Base-by-base conservation (phyloP, 2,329 filamentous ascomycete species). In the Talaromyces sp. region DNA sequence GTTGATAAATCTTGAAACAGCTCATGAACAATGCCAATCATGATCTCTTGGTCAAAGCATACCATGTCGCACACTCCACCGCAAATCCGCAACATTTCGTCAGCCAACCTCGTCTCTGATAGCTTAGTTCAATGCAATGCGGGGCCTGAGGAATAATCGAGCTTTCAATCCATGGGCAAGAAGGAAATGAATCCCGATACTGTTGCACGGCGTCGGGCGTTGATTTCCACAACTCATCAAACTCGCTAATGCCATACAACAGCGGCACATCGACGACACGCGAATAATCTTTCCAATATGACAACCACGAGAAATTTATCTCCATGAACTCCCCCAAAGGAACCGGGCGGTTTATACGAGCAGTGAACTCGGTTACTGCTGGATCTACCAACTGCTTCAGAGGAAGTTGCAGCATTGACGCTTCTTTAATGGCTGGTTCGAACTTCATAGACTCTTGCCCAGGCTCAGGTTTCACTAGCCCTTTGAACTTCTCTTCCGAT, bases 111-210 rank as follows among this genome's bases (percentile, higher is more conserved):
- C 29, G 32, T 10, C 49, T n/a, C 30, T 52, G 49, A 11, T 40
- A 29, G 17, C 55, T 57, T 30, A 52, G 20, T 14, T 54, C 55
- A 13, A 54, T 52, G 17, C 45, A 57, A 50, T 52, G 51, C 5
- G 55, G 51, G 2, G 55, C 52, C 33, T 30, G 43, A 7, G 46
- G 24, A 3, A 57, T 36, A 3, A 51, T 50, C n/a, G 17, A 16
- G 22, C 42, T 24, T 11, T 49, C 36, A 13, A 49, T 35, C 20
- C 16, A 20, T 3, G 55, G 46, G n/a, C 49, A 49, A 2, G 45
- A 17, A 33, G 32, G 46, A 22, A 57, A 55, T n/a, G 52, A 30
- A 16, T 49, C 19, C 10, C 42, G 36, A 24, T 50, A 57, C 14
- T 49, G 27, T 19, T 47, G n/a, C 7, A 52, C 8, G 4, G 20